Evolutionary conservation across 148 eudicot species (phyloP).

Genomic region (Rhododendron ferrugineum): DNA sequence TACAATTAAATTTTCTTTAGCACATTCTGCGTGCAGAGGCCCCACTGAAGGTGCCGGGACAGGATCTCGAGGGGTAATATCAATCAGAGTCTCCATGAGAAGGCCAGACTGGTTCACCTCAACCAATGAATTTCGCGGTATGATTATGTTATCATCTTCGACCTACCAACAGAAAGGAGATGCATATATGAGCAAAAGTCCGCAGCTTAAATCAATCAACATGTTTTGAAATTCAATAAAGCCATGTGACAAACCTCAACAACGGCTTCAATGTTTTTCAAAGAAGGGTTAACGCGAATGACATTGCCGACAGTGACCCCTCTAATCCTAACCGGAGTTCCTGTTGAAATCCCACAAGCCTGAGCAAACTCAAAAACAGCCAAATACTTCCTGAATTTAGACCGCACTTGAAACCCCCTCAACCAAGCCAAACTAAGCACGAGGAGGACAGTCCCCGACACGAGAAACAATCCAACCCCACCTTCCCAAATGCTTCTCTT

Average conservation of each 20-base stretch:
- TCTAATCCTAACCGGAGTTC: conserved; percentile 87
- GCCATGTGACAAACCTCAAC: conserved; percentile 60
- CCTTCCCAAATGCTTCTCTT: conserved; percentile 95
- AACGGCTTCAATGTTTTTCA: conserved; percentile 71
- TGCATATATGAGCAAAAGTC: conserved; percentile 1
- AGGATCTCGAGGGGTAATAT: conserved; percentile 83
- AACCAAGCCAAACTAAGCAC: conserved; percentile 83
- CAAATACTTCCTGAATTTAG: conserved; percentile 64
- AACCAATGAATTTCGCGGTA: conserved; percentile 77
- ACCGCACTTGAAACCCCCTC: conserved; percentile 74
- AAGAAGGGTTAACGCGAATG: conserved; percentile 67
- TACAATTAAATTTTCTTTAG: conserved; percentile 73
- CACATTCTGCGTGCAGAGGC: conserved; percentile 75
- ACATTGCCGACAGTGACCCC: conserved; percentile 93
- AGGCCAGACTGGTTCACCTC: conserved; percentile 98
- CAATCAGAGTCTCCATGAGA: conserved; percentile 95
- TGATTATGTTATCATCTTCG: conserved; percentile 83
- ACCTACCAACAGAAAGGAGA: conserved; percentile 43
- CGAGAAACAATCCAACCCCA: conserved; percentile 86
- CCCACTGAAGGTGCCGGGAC: conserved; percentile 72
- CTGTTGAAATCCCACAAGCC: conserved; percentile 79
- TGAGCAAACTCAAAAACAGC: conserved; percentile 76
- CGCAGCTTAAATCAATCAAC: background rate
- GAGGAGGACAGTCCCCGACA: conserved; percentile 68
- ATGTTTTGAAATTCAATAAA: background rate